These are phyloP conservation scores for Fusarium sp. DNA, from an alignment of 2,329 filamentous ascomycete species.

Conservation along the genomic window DNA sequence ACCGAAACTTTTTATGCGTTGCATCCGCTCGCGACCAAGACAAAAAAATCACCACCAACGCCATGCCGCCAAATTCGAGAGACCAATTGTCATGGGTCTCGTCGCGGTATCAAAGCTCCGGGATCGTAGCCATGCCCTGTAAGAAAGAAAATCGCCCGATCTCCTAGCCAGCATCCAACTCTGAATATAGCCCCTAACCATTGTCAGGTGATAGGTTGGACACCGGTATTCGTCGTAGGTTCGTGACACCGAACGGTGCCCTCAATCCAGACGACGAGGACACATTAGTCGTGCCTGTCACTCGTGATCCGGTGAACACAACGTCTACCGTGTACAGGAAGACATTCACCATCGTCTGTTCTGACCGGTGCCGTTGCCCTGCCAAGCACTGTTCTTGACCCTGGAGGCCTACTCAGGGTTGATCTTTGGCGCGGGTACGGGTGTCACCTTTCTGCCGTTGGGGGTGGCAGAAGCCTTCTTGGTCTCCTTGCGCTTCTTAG, in stretches of 20 bases:
- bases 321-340: neutral
- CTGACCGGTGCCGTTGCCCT: neutral
- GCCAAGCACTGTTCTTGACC: conserved; percentile 4
- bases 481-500: conserved; percentile 44
- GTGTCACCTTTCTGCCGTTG: conserved; percentile 41
- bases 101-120: conserved; percentile 39
- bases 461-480: conserved; percentile 37
- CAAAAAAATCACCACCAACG: conserved; percentile 44
- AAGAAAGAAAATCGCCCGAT: conserved; percentile 25
- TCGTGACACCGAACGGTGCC: neutral
- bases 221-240: neutral
- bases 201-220: neutral
- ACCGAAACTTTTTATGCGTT: conserved; percentile 14
- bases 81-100: conserved; percentile 32
- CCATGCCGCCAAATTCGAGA: conserved; percentile 42
- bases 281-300: neutral
- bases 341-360: neutral
- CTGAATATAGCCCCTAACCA: neutral
- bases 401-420: conserved; percentile 37
- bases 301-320: neutral
- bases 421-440: conserved; percentile 40
- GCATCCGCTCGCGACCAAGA: conserved; percentile 19
- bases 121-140: conserved; percentile 18
- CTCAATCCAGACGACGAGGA: neutral
- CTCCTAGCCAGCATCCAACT: conserved; percentile 3